Conservation (phyloP, 495 filamentous ascomycete species). For the Clavariopsis aquatica region DNA sequence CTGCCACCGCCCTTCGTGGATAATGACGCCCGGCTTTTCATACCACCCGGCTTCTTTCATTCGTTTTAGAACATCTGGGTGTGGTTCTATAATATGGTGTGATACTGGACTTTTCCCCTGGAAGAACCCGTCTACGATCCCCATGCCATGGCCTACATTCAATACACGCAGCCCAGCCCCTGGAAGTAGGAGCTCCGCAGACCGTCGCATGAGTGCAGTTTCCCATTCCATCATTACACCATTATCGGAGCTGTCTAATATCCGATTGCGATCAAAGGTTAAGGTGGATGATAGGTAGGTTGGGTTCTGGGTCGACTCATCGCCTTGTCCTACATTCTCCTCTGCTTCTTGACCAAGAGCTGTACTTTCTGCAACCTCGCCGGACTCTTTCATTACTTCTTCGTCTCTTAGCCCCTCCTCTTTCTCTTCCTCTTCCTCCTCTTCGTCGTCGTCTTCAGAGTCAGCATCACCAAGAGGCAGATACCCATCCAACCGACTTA, state of each 20-base stretch:
- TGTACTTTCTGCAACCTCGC: neutral
- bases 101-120: constrained; percentile 63
- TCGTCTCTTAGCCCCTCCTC: no score
- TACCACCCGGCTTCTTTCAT: constrained; percentile 66
- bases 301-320: constrained; percentile 51
- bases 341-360: neutral
- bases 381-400: no score
- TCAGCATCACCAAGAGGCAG: constrained; percentile 65
- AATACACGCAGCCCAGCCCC: constrained; percentile 66
- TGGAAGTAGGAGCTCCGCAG: constrained; percentile 65
- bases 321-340: neutral
- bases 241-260: constrained; percentile 79
- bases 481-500: constrained; percentile 58
- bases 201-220: constrained; percentile 79
- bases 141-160: constrained; percentile 96
- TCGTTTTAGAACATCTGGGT: constrained; percentile 73
- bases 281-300: constrained; percentile 77
- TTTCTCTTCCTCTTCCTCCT: constrained; percentile 43
- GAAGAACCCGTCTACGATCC: constrained; percentile 87
- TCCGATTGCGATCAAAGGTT: constrained; percentile 69
- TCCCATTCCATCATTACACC: constrained; percentile 99
- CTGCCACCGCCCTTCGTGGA: constrained; percentile 82
- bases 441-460: constrained; percentile 55
- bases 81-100: constrained; percentile 87
- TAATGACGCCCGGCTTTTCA: constrained; percentile 61